phyloP scores from a whole-genome alignment of 2,329 filamentous ascomycete genomes.

The Clonostachys solani region DNA sequence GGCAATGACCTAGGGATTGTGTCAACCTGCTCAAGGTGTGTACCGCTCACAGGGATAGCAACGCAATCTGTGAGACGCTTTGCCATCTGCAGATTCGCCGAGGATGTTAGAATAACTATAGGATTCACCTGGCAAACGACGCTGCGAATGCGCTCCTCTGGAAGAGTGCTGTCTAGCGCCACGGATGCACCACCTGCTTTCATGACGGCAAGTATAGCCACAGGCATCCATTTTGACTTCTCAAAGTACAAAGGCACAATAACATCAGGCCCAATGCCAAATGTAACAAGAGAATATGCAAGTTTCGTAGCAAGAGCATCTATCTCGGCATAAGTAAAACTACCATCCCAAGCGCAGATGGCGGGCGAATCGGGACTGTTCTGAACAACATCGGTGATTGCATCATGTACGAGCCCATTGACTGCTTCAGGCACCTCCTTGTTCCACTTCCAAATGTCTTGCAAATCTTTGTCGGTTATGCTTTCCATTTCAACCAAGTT shows the following conservation, averaged over 20 bases:
- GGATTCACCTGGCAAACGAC: background rate
- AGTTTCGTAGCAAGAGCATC: slow-evolving; percentile 1
- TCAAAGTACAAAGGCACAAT: slow-evolving; percentile 11
- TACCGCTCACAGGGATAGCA: background rate
- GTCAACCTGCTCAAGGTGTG: background rate
- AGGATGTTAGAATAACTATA: slow-evolving; percentile 1
- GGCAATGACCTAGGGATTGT: no score
- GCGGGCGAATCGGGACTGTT: slow-evolving; percentile 16
- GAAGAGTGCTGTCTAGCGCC: slow-evolving; percentile 11
- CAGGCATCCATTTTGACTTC: slow-evolving; percentile 12
- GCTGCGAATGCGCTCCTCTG: slow-evolving; percentile 7
- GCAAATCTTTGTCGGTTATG: background rate
- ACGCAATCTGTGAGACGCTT: background rate
- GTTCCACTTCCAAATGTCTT: background rate
- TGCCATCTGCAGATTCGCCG: background rate
- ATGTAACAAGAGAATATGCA: background rate
- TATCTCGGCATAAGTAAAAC: slow-evolving; percentile 14
- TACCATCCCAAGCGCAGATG: slow-evolving; percentile 14
- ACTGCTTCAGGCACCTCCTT: background rate
- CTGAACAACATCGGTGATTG: background rate
- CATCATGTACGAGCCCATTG: background rate
- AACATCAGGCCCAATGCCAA: slow-evolving; percentile 1
- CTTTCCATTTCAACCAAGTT: background rate
- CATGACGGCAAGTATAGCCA: slow-evolving; percentile 15
- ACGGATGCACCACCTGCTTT: slow-evolving; percentile 16